Conservation (phyloP, 805 yeast species). For the Starmerella floris region DNA sequence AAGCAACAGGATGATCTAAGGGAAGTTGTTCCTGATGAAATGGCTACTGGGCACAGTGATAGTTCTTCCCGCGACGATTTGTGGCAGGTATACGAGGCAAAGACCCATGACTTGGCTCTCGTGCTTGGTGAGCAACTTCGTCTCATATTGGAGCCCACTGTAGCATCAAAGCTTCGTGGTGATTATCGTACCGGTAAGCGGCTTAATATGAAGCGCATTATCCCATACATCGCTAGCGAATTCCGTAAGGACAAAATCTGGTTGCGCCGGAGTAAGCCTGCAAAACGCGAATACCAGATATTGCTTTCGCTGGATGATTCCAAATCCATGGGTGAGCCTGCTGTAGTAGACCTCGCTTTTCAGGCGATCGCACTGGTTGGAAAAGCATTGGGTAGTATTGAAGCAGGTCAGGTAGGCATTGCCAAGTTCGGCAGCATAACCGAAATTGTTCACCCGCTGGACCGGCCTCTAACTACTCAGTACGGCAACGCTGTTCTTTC, state of each 20-base stretch:
- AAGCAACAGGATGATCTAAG: not conserved
- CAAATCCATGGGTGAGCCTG: constrained; percentile 90
- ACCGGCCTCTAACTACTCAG: constrained; percentile 67
- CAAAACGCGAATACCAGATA: constrained; percentile 91
- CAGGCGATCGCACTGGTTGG: constrained; percentile 88
- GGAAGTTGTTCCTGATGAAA: not conserved
- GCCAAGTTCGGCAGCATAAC: constrained; percentile 82
- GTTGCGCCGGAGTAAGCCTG: constrained; percentile 94
- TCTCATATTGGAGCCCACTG: constrained; percentile 84
- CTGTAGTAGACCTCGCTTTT: constrained; percentile 81
- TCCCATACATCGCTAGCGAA: constrained; percentile 94
- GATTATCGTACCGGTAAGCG: constrained; percentile 96
- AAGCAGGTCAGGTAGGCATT: constrained; percentile 82
- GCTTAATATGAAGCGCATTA: constrained; percentile 91
- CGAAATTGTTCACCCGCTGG: constrained; percentile 78
- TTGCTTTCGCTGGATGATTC: constrained; percentile 97
- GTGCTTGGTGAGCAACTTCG: constrained; percentile 85
- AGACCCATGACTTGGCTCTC: constrained; percentile 79
- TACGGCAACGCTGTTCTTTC: constrained; percentile 75
- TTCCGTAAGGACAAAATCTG: constrained; percentile 96
- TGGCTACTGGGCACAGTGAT: too few relatives aligned
- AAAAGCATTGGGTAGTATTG: constrained; percentile 83
- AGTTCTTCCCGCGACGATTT: constrained; percentile 30
- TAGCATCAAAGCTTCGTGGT: constrained; percentile 89
- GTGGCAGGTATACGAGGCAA: constrained; percentile 72